Evolutionary conservation across 306 rosid genomes (phyloP).

Genomic region (Cicer pinnatifidum): DNA sequence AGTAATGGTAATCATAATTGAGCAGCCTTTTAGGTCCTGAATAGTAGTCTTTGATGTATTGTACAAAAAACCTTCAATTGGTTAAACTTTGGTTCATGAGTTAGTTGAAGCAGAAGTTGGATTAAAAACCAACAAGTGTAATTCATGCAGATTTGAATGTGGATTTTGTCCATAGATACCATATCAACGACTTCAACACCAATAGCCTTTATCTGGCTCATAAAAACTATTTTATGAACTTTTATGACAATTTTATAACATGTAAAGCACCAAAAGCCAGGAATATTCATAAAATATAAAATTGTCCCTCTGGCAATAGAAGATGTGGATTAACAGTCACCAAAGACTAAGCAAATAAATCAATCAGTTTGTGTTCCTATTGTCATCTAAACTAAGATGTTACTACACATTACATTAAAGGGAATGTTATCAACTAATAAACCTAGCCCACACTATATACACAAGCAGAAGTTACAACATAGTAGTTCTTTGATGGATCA

Average conservation of each 20-base stretch:
- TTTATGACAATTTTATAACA: neutral
- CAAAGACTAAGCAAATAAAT: constrained; percentile 4
- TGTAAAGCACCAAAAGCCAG: neutral
- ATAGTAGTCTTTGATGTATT: no score
- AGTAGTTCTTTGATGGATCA: constrained; percentile 39
- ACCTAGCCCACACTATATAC: constrained; percentile 47
- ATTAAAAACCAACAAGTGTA: no score
- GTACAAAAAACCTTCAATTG: no score
- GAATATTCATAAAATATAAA: neutral
- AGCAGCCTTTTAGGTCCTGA: no score
- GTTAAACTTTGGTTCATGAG: no score
- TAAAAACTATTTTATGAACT: neutral
- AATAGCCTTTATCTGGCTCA: no score
- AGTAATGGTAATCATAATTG: no score
- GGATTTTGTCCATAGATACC: no score
- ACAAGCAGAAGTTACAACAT: constrained; percentile 36
- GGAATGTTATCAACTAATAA: constrained; percentile 9
- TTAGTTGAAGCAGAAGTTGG: no score
- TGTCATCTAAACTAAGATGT: constrained; percentile 32
- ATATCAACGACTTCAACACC: no score
- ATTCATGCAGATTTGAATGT: no score
- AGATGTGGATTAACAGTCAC: neutral
- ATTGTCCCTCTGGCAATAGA: constrained; percentile 4
- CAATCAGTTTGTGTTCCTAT: constrained; percentile 22
- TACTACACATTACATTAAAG: constrained; percentile 35